Evolutionary conservation across 2,329 filamentous ascomycete genomes (phyloP), one percentile per base, ranked within the genome.

Genomic region (Colletotrichum eleusines): DNA sequence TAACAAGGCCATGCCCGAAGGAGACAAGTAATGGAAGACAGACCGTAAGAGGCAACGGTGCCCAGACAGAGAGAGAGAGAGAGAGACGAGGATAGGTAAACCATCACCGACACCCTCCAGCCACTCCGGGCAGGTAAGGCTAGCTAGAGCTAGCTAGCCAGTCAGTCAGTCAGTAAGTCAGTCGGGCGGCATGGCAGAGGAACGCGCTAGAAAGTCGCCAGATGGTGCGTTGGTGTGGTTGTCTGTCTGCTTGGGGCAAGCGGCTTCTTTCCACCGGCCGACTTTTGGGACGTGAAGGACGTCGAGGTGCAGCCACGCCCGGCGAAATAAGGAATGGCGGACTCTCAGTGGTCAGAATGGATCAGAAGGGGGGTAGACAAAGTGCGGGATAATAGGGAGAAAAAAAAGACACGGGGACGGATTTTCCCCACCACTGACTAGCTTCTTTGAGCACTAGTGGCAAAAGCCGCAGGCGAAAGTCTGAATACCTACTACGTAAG

Each of bases 161-260:
- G 38, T 5, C 38, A 5, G 12, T 26, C n/a, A 50, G 28, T 35
- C 16, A 57, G 51, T 51, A 71, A 33, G 31, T 7, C 3, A 51
- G 12, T 46, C 44, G 57, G 28, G 42, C 16, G 63, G 53, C 58
- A 68, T 63, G 51, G 50, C 50, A 68, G 64, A 68, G 64, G 53
- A 71, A 68, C 63, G 51, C 68, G 65, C 68, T 71, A 71, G 68
- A 71, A 71, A 68, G 64, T 53, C 35, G 38, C 51, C 64, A 58
- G 53, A 42, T 40, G 63, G 63, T 57, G 63, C 50, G 33, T 6
- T 48, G 57, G 63, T 61, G 67, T 50, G 50, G 55, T 23, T 35
- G 40, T 38, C 40, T 33, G 59, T 44, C 46, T 35, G 16, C 46
- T 59, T 40, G 42, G 40, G 48, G n/a, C n/a, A n/a, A n/a, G n/a